A percentile compares a stretch with the other conserved stretches of the same genome.
Conservation (phyloP, 441 rosid species). For the Gossypium davidsonii region DNA sequence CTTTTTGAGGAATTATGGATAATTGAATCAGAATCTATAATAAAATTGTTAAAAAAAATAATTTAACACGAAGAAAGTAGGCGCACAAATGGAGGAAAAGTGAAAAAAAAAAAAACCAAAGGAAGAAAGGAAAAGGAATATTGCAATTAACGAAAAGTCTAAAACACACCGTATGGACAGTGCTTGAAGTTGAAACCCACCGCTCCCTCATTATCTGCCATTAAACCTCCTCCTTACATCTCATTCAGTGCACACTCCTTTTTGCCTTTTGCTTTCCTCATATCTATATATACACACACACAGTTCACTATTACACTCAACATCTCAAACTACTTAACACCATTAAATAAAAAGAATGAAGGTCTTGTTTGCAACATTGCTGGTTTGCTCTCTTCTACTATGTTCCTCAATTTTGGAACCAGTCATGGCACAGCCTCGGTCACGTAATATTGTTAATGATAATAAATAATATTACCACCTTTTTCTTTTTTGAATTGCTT, state of each 20-base stretch:
- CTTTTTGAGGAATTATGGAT: fast-evolving
- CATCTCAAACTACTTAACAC: neutral
- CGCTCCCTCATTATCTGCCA: slow-evolving; percentile 7
- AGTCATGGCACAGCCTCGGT: slow-evolving; percentile 17
- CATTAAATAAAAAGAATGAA: slow-evolving; percentile 24
- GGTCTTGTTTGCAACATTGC: slow-evolving; percentile 21
- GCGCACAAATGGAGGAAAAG: no score
- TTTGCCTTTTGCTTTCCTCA: neutral
- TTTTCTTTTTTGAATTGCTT: neutral
- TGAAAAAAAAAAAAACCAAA: no score
- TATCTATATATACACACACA: neutral
- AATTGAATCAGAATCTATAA: no score
- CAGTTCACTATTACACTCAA: neutral
- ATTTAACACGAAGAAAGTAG: no score
- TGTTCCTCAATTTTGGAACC: slow-evolving; percentile 27
- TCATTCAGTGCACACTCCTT: neutral
- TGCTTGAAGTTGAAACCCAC: slow-evolving; percentile 6
- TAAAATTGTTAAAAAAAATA: no score
- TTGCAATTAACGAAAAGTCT: neutral
- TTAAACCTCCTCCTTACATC: slow-evolving; percentile 14
- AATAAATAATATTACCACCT: no score
- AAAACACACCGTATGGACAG: slow-evolving; percentile 5
- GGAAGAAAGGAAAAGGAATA: neutral
- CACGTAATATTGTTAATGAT: neutral
- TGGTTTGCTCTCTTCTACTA: slow-evolving; percentile 32